A percentile compares a stretch with the other conserved stretches of the same genome.
These are phyloP conservation scores for Neopestalotiopsis clavispora DNA, from an alignment of 2,329 filamentous ascomycete genomes.

Conservation along the genomic window DNA sequence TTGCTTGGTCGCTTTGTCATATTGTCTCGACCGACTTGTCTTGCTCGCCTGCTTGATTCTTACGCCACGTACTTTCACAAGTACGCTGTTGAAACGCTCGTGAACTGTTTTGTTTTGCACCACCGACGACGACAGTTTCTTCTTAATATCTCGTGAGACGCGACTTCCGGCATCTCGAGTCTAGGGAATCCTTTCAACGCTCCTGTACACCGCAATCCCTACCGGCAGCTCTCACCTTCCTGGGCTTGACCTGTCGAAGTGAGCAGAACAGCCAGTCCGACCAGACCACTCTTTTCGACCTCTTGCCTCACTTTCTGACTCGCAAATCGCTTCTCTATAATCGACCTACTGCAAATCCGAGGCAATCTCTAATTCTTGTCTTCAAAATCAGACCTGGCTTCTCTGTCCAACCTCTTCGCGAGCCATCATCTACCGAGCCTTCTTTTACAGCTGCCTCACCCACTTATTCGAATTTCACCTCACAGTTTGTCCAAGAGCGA, in stretches of 20 bases:
- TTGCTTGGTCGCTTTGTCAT: not conserved
- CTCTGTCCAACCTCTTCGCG: not conserved
- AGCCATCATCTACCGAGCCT: not conserved
- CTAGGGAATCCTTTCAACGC: conserved; percentile 5
- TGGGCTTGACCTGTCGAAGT: not conserved
- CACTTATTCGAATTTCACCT: not conserved
- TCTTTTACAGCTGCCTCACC: not conserved
- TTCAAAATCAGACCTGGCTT: not conserved
- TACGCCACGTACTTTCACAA: conserved; percentile 7
- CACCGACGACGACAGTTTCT: not conserved
- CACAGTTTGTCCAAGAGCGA: not conserved
- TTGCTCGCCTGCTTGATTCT: not conserved
- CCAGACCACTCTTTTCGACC: not conserved
- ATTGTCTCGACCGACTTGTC: not conserved
- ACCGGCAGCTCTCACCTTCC: not conserved
- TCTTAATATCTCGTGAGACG: not conserved
- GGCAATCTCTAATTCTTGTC: too few species aligned
- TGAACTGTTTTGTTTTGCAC: not conserved
- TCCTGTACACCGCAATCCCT: not conserved
- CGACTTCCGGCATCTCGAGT: not conserved
- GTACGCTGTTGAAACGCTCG: not conserved
- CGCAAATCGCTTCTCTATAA: too few species aligned
- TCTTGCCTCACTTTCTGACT: not conserved
- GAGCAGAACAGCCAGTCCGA: not conserved
- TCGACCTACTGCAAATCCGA: too few species aligned